These are phyloP conservation scores for Aspergillus vadensis DNA, from an alignment of 2,329 filamentous ascomycete genomes.

Conservation along the genomic window DNA sequence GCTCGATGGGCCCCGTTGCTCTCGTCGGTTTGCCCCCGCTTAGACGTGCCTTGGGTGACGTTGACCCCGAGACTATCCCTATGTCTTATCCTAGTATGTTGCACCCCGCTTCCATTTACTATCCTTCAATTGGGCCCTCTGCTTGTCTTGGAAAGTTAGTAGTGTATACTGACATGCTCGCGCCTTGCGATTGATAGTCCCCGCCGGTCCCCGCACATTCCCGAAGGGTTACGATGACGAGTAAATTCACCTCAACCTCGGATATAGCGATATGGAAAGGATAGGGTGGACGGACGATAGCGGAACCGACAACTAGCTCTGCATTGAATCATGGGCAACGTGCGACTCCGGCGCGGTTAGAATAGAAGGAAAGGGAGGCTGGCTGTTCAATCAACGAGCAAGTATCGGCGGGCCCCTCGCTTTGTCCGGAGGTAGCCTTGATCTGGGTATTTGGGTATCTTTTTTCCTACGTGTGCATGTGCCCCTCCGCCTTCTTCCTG, in stretches of 20 bases:
- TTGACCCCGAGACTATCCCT: conserved; percentile 71
- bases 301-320: neutral
- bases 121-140: too few relatives aligned
- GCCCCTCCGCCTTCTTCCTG: too few relatives aligned
- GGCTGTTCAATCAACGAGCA: too few relatives aligned
- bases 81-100: conserved; percentile 84
- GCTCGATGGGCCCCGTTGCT: conserved; percentile 68
- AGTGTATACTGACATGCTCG: too few relatives aligned
- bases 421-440: too few relatives aligned
- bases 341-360: neutral
- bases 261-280: conserved; percentile 9
- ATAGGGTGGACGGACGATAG: conserved; percentile 14
- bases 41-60: conserved; percentile 71
- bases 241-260: conserved; percentile 20
- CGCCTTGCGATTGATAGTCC: conserved; percentile 37
- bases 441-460: too few relatives aligned
- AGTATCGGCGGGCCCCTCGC: too few relatives aligned
- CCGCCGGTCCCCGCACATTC: conserved; percentile 48
- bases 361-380: too few relatives aligned
- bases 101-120: neutral
- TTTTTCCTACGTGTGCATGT: too few relatives aligned
- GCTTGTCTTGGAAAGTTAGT: too few relatives aligned
- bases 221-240: conserved; percentile 52
- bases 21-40: conserved; percentile 74
- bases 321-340: too few relatives aligned